Conservation (phyloP, 495 filamentous ascomycete species). For the Neurospora africana region DNA sequence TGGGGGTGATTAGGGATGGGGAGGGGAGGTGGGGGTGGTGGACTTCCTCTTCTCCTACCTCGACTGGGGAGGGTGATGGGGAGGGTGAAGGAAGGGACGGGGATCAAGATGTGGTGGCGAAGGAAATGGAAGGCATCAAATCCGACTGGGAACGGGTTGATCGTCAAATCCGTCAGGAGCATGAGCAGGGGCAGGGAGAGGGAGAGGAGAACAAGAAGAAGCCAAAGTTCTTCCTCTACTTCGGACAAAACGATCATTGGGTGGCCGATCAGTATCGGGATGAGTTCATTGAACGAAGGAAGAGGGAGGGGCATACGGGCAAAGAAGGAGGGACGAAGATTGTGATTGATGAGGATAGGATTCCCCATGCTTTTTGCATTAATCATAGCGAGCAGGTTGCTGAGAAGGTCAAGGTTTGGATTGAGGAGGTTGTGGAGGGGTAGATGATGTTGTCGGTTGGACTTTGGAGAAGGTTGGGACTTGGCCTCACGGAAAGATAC, state of each 20-base stretch:
- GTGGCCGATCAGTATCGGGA: slow-evolving; percentile 67
- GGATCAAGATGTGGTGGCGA: not conserved
- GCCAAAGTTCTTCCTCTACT: slow-evolving; percentile 66
- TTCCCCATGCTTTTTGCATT: slow-evolving; percentile 78
- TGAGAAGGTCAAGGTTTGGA: slow-evolving; percentile 51
- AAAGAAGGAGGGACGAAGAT: slow-evolving; percentile 45
- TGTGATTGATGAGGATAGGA: slow-evolving; percentile 58
- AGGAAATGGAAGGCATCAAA: not conserved
- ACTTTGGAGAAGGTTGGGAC: too few relatives aligned
- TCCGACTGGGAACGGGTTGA: not conserved
- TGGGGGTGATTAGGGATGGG: slow-evolving; percentile 63
- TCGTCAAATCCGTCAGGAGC: not conserved
- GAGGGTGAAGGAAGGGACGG: too few relatives aligned
- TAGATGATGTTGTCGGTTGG: not conserved
- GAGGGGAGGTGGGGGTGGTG: slow-evolving; percentile 74
- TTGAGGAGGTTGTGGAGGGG: slow-evolving; percentile 39
- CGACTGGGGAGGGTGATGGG: too few relatives aligned
- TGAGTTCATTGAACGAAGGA: slow-evolving; percentile 51
- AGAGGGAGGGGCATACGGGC: slow-evolving; percentile 15
- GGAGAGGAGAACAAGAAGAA: not conserved
- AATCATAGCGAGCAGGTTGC: slow-evolving; percentile 56
- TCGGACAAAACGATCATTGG: slow-evolving; percentile 71
- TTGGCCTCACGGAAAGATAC: too few relatives aligned
- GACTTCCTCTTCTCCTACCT: slow-evolving; percentile 13
- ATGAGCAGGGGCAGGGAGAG: slow-evolving; percentile 1